Percentiles rank a stretch among this genome's conserved stretches.
These are phyloP conservation scores for Fragaria nilgerrensis DNA, from an alignment of 306 rosid species.

Conservation along the genomic window DNA sequence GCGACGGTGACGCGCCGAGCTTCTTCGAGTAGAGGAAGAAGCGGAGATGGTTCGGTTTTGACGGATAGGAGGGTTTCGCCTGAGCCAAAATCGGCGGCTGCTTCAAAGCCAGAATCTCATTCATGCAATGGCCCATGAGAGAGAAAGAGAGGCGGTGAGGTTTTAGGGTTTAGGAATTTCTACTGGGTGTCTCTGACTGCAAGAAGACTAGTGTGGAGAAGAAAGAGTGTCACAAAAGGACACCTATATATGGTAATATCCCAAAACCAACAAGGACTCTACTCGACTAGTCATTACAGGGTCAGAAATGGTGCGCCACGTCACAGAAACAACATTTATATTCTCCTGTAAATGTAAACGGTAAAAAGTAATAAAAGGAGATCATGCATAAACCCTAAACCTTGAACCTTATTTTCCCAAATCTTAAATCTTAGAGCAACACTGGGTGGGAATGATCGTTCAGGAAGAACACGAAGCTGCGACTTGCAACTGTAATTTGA, in stretches of 20 bases:
- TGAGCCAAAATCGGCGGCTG: conserved; percentile 16
- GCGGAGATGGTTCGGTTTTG: conserved; percentile 22
- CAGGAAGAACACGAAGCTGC: neutral
- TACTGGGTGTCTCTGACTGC: neutral
- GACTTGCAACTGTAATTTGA: neutral
- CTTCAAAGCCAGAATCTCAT: conserved; percentile 20
- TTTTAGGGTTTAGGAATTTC: neutral
- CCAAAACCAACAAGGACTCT: neutral
- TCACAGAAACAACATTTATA: too few species aligned
- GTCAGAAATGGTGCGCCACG: too few species aligned
- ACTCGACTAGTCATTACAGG: neutral
- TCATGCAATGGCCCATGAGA: conserved; percentile 37
- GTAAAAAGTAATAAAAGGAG: too few species aligned
- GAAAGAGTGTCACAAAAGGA: neutral
- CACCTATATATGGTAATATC: neutral
- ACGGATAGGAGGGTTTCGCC: conserved; percentile 3
- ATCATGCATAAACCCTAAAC: too few species aligned
- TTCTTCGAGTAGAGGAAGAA: conserved; percentile 14
- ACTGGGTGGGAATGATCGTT: neutral
- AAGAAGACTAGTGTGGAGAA: neutral
- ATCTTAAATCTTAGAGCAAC: neutral
- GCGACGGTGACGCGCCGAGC: conserved; percentile 5
- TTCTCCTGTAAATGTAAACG: too few species aligned
- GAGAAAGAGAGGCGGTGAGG: neutral
- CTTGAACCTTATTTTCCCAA: too few species aligned